Evolutionary conservation across 352 stramenopile genomes (phyloP), one percentile per base, ranked within the genome.

Genomic region (Pythium sp.): DNA sequence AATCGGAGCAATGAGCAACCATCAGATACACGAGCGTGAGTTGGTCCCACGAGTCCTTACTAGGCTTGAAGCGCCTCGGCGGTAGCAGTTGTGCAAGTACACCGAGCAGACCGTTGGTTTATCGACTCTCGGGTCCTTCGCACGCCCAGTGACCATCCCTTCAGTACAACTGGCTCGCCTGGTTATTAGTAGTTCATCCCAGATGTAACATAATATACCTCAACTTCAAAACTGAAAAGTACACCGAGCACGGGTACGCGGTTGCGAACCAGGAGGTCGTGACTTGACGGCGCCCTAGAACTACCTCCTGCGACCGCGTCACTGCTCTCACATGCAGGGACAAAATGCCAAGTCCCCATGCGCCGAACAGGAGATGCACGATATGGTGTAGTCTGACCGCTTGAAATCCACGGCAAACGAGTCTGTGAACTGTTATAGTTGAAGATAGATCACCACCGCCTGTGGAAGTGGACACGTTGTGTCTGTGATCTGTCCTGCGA

Each of bases 211-310:
- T n/a, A n/a, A n/a, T n/a, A n/a, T n/a, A n/a, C n/a, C n/a, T n/a
- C n/a, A n/a, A n/a, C n/a, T n/a, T n/a, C n/a, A n/a, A n/a, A n/a
- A n/a, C n/a, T n/a, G n/a, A n/a, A n/a, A 62, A n/a, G 64, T 71
- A 78, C 53, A 72, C 66, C 0, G 72, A 69, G 64, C 71, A 78
- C 58, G 71, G 69, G 34, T 71, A 74, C 9, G 56, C 46, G 7
- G 43, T 65, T 5, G 58, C 43, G 51, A 78, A 76, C 71, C 55
- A 64, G 7, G 64, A 34, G 18, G 18, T 18, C 0, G 32, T 43
- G 28, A 26, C n/a, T 32, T 54, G 56, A 8, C 22, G 43, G n/a
- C 64, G 65, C 5, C 56, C 46, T 12, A 43, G 1, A 7, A 64
- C 64, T 22, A 18, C 11, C 1, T 46, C 2, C 6, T 47, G 34